These are phyloP conservation scores for Cajanus cajan DNA, from an alignment of 306 rosid species.

Conservation along the genomic window DNA sequence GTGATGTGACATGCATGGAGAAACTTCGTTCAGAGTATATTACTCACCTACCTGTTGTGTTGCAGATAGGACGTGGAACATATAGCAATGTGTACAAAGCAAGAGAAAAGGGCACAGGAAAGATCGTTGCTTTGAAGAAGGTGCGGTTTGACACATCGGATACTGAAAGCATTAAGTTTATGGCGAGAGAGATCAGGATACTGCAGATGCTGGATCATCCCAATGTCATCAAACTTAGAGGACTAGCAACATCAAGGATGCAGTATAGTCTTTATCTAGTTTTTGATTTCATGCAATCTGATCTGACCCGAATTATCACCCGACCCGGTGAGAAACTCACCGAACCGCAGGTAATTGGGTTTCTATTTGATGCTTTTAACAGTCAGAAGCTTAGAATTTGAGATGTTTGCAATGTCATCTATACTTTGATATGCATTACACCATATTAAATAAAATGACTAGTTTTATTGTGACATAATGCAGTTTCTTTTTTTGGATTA, in stretches of 20 bases:
- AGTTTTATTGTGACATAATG: not conserved
- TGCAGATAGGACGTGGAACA: slow-evolving; percentile 70
- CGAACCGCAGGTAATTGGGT: slow-evolving; percentile 54
- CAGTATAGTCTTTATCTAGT: slow-evolving; percentile 69
- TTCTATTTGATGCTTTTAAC: not conserved
- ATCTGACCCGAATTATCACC: slow-evolving; percentile 55
- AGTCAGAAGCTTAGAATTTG: not conserved
- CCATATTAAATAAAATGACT: not conserved
- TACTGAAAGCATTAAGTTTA: slow-evolving; percentile 63
- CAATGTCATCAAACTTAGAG: slow-evolving; percentile 68
- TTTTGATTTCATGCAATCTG: slow-evolving; percentile 52
- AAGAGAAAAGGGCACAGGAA: slow-evolving; percentile 50
- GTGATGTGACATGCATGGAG: not conserved
- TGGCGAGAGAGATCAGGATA: slow-evolving; percentile 72
- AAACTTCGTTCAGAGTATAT: not conserved
- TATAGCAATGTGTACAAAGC: slow-evolving; percentile 83
- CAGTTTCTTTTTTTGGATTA: not conserved
- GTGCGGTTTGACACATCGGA: slow-evolving; percentile 73
- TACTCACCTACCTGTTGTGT: not conserved
- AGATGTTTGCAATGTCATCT: not conserved
- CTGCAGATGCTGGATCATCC: slow-evolving; percentile 64
- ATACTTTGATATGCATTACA: too few relatives aligned
- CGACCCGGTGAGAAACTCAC: slow-evolving; percentile 48
- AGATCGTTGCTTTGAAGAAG: slow-evolving; percentile 72
- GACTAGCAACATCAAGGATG: slow-evolving; percentile 74